Base-by-base conservation (phyloP, 148 eudicot genomes). In the Nepenthes gracilis region DNA sequence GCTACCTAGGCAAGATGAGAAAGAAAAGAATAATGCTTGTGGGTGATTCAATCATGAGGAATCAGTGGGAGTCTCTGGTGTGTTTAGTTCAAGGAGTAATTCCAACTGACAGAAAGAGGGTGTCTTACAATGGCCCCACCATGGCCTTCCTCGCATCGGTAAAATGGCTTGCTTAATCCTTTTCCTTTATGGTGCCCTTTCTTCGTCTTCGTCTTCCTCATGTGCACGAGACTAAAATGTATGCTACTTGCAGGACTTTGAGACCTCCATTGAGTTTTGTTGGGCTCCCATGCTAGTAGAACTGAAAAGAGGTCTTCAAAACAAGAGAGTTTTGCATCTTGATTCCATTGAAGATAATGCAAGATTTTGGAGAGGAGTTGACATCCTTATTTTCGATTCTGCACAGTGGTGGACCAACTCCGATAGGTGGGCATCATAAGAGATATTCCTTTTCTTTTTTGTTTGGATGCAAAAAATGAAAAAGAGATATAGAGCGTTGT, bases 361-460 rank as follows among this genome's bases (percentile, higher is more conserved):
- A 2, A 81, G 68, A 55, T 75, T 75, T 36, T 90, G 97, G 97
- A 77, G 80, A 82, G 88, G 88, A 45, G 94, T 72, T 12, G 84
- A 90, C 57, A 69, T 78, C 58, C 90, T 90, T 35, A 81, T 90
- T 9, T 90, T 90, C 48, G 94, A 90, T 77, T 86, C 97, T 10
- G 90, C 94, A 36, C 90, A 86, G 35, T 90, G 97, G 97, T 90
- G 97, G 97, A 86, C 90, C 47, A 90, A 86, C 63, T 80, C 86
- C 2, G 80, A 68, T 38, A 72, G 79, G 8, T 54, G 69, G 58
- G 81, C 75, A 55, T 72, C 90, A 94, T 88, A 75, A 75, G 88
- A 48, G 32, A 50, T 47, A 49, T 50, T 23, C 1, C 11, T 14
- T 5, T 14, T 12, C 12, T 6, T 43, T 14, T 38, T 36, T 51